Base-by-base conservation (phyloP, 2,329 filamentous ascomycete genomes). In the Botrytis fabae region DNA sequence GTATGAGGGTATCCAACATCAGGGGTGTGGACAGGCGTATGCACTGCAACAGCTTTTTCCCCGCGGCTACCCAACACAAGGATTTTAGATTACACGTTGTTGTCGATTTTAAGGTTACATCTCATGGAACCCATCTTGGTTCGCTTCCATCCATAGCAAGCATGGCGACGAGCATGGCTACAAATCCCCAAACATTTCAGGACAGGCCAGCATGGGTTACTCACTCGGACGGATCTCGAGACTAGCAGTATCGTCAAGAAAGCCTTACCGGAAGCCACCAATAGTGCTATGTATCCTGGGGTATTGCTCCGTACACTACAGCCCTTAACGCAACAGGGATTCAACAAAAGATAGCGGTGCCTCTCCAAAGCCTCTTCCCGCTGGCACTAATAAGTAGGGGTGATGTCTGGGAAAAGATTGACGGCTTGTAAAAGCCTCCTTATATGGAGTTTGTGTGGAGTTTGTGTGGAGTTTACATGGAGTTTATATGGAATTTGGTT, bases 71-170 rank as follows among this genome's bases (percentile, higher is more conserved):
- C 32, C 28, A 65, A 18, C 20, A 38, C 32, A 51, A 66, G 22
- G 44, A 18, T 25, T 38, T 66, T n/a, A 38, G 16, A 66, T n/a
- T 66, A 66, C 63, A 66, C 63, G 22, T 38, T 51, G 22, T 38
- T 51, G 44, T 66, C 4, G 64, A n/a, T 54, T 28, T 40, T 54
- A 18, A 54, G 64, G 32, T 66, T 40, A 54, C 46, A 54, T 66
- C 51, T 0, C 38, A 14, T 22, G 46, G 32, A 51, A 51, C n/a
- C 14, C n/a, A 48, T 44, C 32, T 51, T n/a, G 20, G 5, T 64
- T 46, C 42, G 42, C 42, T 65, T 65, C 62, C 62, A 65, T 65
- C 62, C 62, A 65, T 35, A 35, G 28, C n/a, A 6, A 65, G 28
- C 28, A n/a, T 18, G 18, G 7, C 32, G 32, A 35, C 38, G 38